phyloP scores from a whole-genome alignment of 1,139 yeast species.

The Wickerhamomyces sp. region DNA sequence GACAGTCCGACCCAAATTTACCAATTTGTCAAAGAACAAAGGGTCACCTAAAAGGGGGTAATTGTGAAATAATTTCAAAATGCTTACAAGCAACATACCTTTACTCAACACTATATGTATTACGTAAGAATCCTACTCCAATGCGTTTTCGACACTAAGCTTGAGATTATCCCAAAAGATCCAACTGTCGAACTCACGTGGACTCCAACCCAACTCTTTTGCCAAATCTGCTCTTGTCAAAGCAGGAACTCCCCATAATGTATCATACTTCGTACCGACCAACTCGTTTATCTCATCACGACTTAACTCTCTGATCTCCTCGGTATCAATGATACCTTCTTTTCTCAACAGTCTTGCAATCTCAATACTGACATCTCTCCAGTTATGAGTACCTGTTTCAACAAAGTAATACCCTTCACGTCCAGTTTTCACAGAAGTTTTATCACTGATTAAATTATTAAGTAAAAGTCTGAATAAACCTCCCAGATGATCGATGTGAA shows the following conservation, averaged over 20 bases:
- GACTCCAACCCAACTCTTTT: constrained; percentile 11
- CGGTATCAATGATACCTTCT: constrained; percentile 17
- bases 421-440: constrained; percentile 27
- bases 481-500: constrained; percentile 36
- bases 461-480: constrained; percentile 27
- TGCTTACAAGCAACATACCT: too few relatives aligned
- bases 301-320: constrained; percentile 21
- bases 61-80: too few relatives aligned
- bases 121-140: neutral
- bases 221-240: constrained; percentile 28
- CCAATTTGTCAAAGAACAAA: too few relatives aligned
- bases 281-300: constrained; percentile 20
- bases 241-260: constrained; percentile 31
- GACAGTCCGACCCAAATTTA: too few relatives aligned
- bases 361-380: constrained; percentile 29
- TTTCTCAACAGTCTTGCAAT: constrained; percentile 23
- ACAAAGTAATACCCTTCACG: constrained; percentile 35
- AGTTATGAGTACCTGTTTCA: constrained; percentile 29
- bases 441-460: constrained; percentile 23
- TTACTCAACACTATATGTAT: too few relatives aligned
- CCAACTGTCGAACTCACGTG: neutral
- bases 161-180: constrained; percentile 5
- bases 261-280: constrained; percentile 19
- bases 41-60: too few relatives aligned
- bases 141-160: neutral